A percentile compares a stretch with the other conserved stretches of the same genome.
Evolutionary conservation across 2,329 filamentous ascomycete genomes (phyloP).

Genomic region (Pseudogymnoascus sp.): DNA sequence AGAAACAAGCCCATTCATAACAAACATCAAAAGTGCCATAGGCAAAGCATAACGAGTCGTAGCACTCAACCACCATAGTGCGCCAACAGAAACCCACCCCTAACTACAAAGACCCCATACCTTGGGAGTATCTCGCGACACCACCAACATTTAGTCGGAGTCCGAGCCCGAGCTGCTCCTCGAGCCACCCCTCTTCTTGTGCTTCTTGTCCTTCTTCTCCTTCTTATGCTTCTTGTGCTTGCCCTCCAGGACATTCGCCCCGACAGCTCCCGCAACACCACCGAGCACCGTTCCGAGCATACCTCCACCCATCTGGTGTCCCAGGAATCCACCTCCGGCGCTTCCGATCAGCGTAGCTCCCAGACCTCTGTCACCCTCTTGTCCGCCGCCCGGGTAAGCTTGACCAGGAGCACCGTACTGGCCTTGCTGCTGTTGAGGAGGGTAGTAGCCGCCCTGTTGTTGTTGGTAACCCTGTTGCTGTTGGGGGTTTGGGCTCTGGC

Average conservation of each 20-base stretch:
- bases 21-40: not conserved
- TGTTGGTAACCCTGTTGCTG: not conserved
- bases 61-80: not conserved
- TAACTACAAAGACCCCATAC: not conserved
- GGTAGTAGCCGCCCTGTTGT: constrained; percentile 3
- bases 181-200: constrained; percentile 10
- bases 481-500: constrained; percentile 10
- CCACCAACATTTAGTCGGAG: not conserved
- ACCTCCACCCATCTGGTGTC: constrained; percentile 46
- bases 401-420: constrained; percentile 11
- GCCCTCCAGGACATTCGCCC: constrained; percentile 43
- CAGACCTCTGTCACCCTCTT: constrained; percentile 44
- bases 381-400: constrained; percentile 13
- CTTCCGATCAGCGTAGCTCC: constrained; percentile 45
- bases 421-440: constrained; percentile 9
- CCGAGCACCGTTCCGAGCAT: constrained; percentile 44
- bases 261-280: constrained; percentile 44
- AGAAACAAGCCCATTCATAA: not conserved
- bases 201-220: constrained; percentile 16
- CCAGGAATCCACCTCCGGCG: constrained; percentile 43
- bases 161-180: constrained; percentile 5
- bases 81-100: not conserved
- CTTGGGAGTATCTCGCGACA: not conserved
- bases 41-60: not conserved
- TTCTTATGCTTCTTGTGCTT: constrained; percentile 32